Base-by-base conservation (phyloP, 345 rosid species). In the Gossypium rotundifolium region DNA sequence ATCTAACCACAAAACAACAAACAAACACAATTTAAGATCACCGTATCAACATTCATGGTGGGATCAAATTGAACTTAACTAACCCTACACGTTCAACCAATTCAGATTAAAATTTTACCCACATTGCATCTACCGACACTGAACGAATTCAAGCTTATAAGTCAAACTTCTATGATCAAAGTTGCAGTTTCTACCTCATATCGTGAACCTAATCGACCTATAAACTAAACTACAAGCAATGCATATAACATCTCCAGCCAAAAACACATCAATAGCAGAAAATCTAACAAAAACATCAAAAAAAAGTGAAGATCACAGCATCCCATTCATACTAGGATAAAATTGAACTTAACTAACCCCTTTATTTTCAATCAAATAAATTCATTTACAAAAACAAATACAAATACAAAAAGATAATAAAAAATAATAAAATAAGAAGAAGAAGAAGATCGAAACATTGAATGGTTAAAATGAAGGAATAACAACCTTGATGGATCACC, bases 401-500 rank as follows among this genome's bases (percentile, higher is more conserved):
- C 75, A 78, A 68, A 62, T 45, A 18, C 40, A 33, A 33, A 33
- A 5, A 33, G 38, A 33, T 33, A 33, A 33, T 33, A 33, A 33
- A 33, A 33, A 4, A 33, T 33, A 33, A 33, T 33, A 33, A 33
- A 33, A 4, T 33, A 29, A 29, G 33, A 29, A 29, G 33, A 29
- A 29, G 38, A 33, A 33, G 7, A 18, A 68, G 16, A 76, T 25
- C 42, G 42, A 59, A 77, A 61, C 67, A 40, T 69, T 17, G 22
- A 45, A 46, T 46, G 17, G 8, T 14, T 12, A 38, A n/a, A n/a
- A 40, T 14, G 20, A n/a, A n/a, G 57, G 16, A 49, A 27, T 27
- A 68, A 25, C 16, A 78, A 94, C 99, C 99, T 91, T 58, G 98
- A 88, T 4, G 87, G 93, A 87, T 94, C 97, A 17, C 87, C 99